Percentiles rank a stretch among this genome's conserved stretches.
Conservation (phyloP, 495 filamentous ascomycete species). For the Daldinia concentrica region DNA sequence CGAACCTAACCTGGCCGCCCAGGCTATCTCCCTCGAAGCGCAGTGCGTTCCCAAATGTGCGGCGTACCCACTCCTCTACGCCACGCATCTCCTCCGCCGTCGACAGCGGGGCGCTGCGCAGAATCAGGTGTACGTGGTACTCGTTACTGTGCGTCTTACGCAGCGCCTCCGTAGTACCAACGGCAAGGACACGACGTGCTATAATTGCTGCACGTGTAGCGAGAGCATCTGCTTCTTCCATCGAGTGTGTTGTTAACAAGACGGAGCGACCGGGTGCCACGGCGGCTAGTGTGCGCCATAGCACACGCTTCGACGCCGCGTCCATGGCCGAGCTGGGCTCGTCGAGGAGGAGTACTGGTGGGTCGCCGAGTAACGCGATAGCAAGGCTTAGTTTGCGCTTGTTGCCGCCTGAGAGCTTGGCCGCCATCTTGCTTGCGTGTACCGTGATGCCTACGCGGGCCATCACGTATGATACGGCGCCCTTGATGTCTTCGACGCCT, state of each 20-base stretch:
- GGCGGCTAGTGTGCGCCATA: slow-evolving; percentile 66
- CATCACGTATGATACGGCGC: slow-evolving; percentile 64
- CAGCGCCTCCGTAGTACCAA: slow-evolving; percentile 65
- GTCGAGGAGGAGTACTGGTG: slow-evolving; percentile 70
- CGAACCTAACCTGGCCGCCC: slow-evolving; percentile 77
- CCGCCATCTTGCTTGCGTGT: slow-evolving; percentile 62
- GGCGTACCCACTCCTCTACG: slow-evolving; percentile 65
- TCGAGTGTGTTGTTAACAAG: slow-evolving; percentile 69
- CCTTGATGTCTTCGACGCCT: slow-evolving; percentile 63
- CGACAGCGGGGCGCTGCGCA: slow-evolving; percentile 69
- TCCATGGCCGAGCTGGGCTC: slow-evolving; percentile 72
- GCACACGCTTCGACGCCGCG: slow-evolving; percentile 68
- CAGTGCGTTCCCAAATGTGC: slow-evolving; percentile 60
- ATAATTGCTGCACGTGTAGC: slow-evolving; percentile 70
- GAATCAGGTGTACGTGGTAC: slow-evolving; percentile 70
- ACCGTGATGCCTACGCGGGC: slow-evolving; percentile 59
- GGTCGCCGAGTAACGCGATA: slow-evolving; percentile 73
- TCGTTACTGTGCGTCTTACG: slow-evolving; percentile 62
- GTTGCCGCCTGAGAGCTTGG: slow-evolving; percentile 70
- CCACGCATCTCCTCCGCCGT: slow-evolving; percentile 64
- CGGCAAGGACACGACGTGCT: slow-evolving; percentile 66
- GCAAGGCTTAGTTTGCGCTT: slow-evolving; percentile 72
- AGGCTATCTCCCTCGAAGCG: slow-evolving; percentile 69
- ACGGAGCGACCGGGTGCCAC: slow-evolving; percentile 62
- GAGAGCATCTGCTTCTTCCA: slow-evolving; percentile 75